A percentile compares a stretch with the other conserved stretches of the same genome.
Evolutionary conservation across 2,329 filamentous ascomycete species (phyloP).

Genomic region (Akanthomyces dipterigenus): DNA sequence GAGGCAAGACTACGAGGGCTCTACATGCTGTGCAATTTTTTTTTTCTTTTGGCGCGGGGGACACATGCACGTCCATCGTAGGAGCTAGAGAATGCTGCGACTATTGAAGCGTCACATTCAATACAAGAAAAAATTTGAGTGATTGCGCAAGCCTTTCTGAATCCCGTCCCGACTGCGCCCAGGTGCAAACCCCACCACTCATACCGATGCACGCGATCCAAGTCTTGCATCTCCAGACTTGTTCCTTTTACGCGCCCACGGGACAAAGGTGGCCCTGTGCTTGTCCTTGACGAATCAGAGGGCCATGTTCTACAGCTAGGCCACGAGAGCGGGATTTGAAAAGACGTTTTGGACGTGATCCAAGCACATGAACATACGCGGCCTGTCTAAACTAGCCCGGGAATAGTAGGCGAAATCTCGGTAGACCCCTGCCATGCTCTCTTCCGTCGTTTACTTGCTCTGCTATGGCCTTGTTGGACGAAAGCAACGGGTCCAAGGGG

Average conservation of each 20-base stretch:
- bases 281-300: background rate
- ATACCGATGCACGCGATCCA: background rate
- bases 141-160: conserved; percentile 12
- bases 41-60: background rate
- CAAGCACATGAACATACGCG: background rate
- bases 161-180: conserved; percentile 6
- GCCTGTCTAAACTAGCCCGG: background rate
- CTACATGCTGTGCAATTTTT: background rate
- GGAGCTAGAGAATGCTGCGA: background rate
- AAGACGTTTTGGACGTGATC: background rate
- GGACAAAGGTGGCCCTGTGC: background rate
- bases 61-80: no score
- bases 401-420: background rate
- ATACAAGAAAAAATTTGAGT: background rate
- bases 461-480: no score
- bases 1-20: background rate
- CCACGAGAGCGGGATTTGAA: background rate
- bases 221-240: background rate
- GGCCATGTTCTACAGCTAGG: background rate
- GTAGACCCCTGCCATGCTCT: background rate
- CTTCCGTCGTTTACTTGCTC: background rate
- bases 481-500: no score
- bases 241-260: background rate
- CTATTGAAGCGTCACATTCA: background rate
- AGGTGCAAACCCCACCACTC: background rate